Evolutionary conservation across 306 rosid species (phyloP).

Genomic region (Sicyos baderoa): DNA sequence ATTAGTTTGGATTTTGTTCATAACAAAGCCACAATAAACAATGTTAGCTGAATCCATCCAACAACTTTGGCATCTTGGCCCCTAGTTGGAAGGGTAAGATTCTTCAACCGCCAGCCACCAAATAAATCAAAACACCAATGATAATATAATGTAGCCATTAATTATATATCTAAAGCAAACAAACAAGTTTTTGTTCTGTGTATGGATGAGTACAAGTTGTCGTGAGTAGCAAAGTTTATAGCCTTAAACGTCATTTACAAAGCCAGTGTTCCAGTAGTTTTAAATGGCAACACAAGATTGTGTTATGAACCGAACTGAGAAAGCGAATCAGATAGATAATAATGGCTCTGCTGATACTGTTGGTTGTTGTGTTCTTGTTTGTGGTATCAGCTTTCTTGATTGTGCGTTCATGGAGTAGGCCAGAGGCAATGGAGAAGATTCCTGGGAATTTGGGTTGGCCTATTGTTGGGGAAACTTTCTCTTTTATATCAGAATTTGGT

Average conservation of each 20-base stretch:
- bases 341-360: slow-evolving; percentile 37
- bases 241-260: not conserved
- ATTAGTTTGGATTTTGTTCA: no score
- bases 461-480: slow-evolving; percentile 64
- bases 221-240: slow-evolving; percentile 15
- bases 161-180: not conserved
- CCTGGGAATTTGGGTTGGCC: slow-evolving; percentile 92
- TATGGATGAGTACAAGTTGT: not conserved
- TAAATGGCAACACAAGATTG: not conserved
- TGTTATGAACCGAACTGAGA: not conserved
- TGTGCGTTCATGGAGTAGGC: slow-evolving; percentile 41
- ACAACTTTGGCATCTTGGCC: not conserved
- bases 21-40: not conserved
- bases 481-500: slow-evolving; percentile 61
- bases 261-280: not conserved
- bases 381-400: slow-evolving; percentile 29
- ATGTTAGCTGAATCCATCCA: not conserved
- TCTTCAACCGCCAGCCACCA: slow-evolving; percentile 9
- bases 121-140: not conserved
- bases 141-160: not conserved
- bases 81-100: not conserved
- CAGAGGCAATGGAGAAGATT: slow-evolving; percentile 54
- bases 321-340: not conserved
- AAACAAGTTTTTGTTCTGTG: not conserved
- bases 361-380: slow-evolving; percentile 25